Evolutionary conservation across 352 stramenopile species (phyloP).

Genomic region (Phytophthora pisi): DNA sequence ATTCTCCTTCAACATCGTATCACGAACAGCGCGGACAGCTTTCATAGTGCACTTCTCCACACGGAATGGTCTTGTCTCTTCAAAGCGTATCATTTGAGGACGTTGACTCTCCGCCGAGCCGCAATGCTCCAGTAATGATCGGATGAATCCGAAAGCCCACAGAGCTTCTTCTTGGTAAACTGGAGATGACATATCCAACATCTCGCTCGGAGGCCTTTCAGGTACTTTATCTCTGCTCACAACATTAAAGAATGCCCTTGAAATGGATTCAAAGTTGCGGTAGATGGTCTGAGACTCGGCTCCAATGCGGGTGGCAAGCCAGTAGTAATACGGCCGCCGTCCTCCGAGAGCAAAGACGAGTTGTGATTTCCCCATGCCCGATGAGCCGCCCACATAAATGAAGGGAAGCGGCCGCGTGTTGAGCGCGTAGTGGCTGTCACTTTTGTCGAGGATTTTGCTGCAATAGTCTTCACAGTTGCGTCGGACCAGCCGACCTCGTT

Average conservation of each 20-base stretch:
- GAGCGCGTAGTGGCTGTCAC: background rate
- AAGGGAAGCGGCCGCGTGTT: background rate
- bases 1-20: background rate
- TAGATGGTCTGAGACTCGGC: background rate
- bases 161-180: background rate
- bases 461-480: background rate
- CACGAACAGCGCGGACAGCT: background rate
- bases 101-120: background rate
- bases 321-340: slow-evolving; percentile 14
- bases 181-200: background rate
- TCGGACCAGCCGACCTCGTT: background rate
- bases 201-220: background rate
- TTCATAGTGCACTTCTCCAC: slow-evolving; percentile 10
- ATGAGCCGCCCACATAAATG: slow-evolving; percentile 17
- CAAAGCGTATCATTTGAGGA: slow-evolving; percentile 10
- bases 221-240: background rate
- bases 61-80: background rate
- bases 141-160: slow-evolving; percentile 20
- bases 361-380: slow-evolving; percentile 19
- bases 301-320: background rate
- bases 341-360: slow-evolving; percentile 18
- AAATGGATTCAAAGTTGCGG: slow-evolving; percentile 3
- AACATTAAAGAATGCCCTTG: background rate
- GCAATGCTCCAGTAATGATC: slow-evolving; percentile 3
- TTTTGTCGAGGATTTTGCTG: slow-evolving; percentile 9